Evolutionary conservation across 2,329 filamentous ascomycete species (phyloP).

Genomic region (Colletotrichum sansevieriae): DNA sequence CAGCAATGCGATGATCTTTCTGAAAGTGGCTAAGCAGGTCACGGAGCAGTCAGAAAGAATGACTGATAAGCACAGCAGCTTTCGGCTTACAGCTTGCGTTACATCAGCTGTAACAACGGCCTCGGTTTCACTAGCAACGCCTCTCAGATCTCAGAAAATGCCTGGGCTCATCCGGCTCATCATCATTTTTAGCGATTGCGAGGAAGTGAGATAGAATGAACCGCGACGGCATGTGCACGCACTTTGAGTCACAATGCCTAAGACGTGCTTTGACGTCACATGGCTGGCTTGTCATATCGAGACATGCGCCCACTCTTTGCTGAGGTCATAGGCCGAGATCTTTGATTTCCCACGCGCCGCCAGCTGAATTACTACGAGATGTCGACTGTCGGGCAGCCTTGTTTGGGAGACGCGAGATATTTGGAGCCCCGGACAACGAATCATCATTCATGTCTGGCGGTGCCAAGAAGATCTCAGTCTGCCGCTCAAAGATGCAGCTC

Average conservation of each 20-base stretch:
- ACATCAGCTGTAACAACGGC: background rate
- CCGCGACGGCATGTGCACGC: background rate
- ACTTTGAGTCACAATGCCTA: conserved; percentile 10
- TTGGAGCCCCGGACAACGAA: background rate
- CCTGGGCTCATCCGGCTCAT: background rate
- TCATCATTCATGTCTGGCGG: background rate
- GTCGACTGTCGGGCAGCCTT: background rate
- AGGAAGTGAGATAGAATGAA: background rate
- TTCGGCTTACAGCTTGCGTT: background rate
- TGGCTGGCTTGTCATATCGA: conserved; percentile 1
- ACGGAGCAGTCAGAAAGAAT: background rate
- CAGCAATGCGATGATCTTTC: conserved; percentile 21
- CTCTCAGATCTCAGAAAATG: too few relatives aligned
- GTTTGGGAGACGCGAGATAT: background rate
- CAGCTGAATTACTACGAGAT: background rate
- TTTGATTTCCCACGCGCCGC: background rate
- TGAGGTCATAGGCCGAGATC: background rate
- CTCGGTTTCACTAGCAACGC: background rate
- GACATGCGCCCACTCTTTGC: conserved; percentile 1
- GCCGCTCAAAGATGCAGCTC: conserved; percentile 5
- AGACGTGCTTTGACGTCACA: conserved; percentile 15
- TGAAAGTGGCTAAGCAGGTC: conserved; percentile 12
- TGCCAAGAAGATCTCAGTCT: conserved; percentile 15
- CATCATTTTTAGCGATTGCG: conserved; percentile 1
- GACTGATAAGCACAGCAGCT: conserved; percentile 3